These are phyloP conservation scores for Yamadazyma aaseri DNA, from an alignment of 1,139 yeast genomes.

Conservation along the genomic window DNA sequence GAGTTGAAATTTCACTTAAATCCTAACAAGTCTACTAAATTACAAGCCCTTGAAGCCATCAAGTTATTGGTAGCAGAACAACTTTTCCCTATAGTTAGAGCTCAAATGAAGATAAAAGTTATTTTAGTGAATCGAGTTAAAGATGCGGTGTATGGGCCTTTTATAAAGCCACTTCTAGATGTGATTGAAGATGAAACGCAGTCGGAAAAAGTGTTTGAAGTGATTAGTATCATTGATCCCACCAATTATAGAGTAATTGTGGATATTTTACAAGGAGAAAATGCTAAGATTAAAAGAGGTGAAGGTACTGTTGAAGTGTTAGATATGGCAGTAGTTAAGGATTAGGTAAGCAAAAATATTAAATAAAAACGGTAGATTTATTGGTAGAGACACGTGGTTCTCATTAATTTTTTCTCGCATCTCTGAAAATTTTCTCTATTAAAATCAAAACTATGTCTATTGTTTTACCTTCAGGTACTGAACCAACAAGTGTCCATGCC, in stretches of 20 bases:
- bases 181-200: constrained; percentile 54
- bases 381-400: not conserved
- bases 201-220: constrained; percentile 50
- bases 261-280: constrained; percentile 57
- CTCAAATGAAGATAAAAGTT: constrained; percentile 83
- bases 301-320: constrained; percentile 78
- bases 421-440: constrained; percentile 4
- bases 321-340: constrained; percentile 85
- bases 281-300: constrained; percentile 46
- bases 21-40: constrained; percentile 77
- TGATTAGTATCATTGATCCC: constrained; percentile 82
- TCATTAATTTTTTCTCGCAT: constrained; percentile 1
- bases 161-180: constrained; percentile 50
- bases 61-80: constrained; percentile 73
- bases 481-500: constrained; percentile 50
- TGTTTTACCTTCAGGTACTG: constrained; percentile 33
- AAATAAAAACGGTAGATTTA: not conserved
- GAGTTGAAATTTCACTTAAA: constrained; percentile 81
- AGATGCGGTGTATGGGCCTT: constrained; percentile 44
- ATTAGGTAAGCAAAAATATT: too few species aligned
- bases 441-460: constrained; percentile 7
- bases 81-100: constrained; percentile 88
- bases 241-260: constrained; percentile 73
- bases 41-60: constrained; percentile 91
- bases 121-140: constrained; percentile 51